Percentiles rank a stretch among this genome's conserved stretches.
These are phyloP conservation scores for Xylariaceae sp. DNA, from an alignment of 2,329 filamentous ascomycete genomes.

Conservation along the genomic window DNA sequence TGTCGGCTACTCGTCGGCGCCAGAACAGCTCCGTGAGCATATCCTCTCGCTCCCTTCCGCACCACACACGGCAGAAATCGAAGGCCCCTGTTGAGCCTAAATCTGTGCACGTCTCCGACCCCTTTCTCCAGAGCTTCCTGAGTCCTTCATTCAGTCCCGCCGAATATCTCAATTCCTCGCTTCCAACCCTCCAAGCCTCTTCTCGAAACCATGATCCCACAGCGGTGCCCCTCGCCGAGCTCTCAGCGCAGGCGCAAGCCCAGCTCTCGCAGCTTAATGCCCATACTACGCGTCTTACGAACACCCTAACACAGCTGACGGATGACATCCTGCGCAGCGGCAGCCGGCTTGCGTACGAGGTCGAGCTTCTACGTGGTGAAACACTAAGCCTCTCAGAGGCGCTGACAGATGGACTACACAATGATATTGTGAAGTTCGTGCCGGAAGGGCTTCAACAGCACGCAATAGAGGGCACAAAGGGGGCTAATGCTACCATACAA, in stretches of 20 bases:
- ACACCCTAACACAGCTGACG: slow-evolving; percentile 83
- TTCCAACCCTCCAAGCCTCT: slow-evolving; percentile 68
- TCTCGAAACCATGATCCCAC: slow-evolving; percentile 31
- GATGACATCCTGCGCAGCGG: slow-evolving; percentile 93
- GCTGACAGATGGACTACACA: slow-evolving; percentile 72
- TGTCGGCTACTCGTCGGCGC: slow-evolving; percentile 48
- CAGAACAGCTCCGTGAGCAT: slow-evolving; percentile 51
- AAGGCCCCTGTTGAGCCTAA: slow-evolving; percentile 52
- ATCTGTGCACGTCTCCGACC: slow-evolving; percentile 71
- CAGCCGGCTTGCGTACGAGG: slow-evolving; percentile 88
- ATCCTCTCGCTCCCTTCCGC: slow-evolving; percentile 44
- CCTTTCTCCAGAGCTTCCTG: slow-evolving; percentile 76
- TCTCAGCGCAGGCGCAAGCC: slow-evolving; percentile 81
- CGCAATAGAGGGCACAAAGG: slow-evolving; percentile 29
- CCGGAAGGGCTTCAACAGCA: slow-evolving; percentile 55
- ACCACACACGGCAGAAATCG: slow-evolving; percentile 49
- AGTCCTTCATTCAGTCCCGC: slow-evolving; percentile 79
- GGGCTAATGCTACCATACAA: slow-evolving; percentile 14
- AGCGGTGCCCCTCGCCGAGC: slow-evolving; percentile 70
- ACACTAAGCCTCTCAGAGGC: slow-evolving; percentile 80
- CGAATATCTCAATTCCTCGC: slow-evolving; percentile 79
- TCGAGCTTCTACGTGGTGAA: slow-evolving; percentile 90
- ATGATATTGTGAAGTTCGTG: slow-evolving; percentile 76
- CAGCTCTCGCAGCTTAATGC: slow-evolving; percentile 88
- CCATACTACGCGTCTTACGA: slow-evolving; percentile 82